These are phyloP conservation scores for Fusarium sacchari DNA, from an alignment of 2,329 filamentous ascomycete species.

Conservation along the genomic window DNA sequence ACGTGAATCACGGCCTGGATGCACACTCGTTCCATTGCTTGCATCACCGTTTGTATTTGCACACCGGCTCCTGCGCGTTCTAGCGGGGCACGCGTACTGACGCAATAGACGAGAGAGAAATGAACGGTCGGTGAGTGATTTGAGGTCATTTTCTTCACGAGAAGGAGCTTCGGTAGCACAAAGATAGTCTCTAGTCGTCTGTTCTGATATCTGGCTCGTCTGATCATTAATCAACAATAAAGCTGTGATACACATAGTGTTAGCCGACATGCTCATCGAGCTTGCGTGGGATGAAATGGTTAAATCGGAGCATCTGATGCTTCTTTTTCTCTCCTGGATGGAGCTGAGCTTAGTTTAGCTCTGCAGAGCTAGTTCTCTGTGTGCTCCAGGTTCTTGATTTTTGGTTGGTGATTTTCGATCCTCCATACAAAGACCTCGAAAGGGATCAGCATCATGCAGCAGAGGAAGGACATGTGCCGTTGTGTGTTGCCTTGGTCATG, in stretches of 20 bases:
- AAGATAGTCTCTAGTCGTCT: not conserved
- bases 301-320: not conserved
- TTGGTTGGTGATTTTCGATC: conserved; percentile 18
- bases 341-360: conserved; percentile 12
- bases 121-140: conserved; percentile 21
- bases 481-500: conserved; percentile 13
- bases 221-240: not conserved
- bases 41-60: conserved; percentile 16
- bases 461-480: conserved; percentile 2
- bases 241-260: conserved; percentile 11
- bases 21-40: conserved; percentile 31
- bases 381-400: not conserved
- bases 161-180: conserved; percentile 1
- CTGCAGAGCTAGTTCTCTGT: conserved; percentile 8
- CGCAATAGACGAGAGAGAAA: conserved; percentile 19
- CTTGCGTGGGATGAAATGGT: conserved; percentile 18
- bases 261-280: conserved; percentile 20
- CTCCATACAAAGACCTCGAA: conserved; percentile 1
- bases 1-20: conserved; percentile 26
- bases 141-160: not conserved
- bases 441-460: conserved; percentile 19
- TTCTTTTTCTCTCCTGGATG: not conserved
- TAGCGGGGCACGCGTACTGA: conserved; percentile 27
- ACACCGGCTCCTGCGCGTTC: conserved; percentile 23
- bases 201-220: conserved; percentile 13